Evolutionary conservation across 495 filamentous ascomycete genomes (phyloP).

Genomic region (Bombardia bombarda): DNA sequence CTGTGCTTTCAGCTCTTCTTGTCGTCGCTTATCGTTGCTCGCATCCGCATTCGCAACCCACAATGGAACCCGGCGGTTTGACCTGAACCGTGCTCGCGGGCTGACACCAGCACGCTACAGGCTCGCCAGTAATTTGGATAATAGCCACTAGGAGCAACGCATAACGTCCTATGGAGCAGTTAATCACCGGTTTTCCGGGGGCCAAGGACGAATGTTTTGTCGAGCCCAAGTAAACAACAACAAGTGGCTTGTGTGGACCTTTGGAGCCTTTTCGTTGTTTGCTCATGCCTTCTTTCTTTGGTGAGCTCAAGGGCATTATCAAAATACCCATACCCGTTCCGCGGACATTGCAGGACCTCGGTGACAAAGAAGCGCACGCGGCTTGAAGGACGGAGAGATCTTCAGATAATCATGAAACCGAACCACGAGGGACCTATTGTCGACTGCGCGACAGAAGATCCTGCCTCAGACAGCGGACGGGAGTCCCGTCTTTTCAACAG

Average conservation of each 20-base stretch:
- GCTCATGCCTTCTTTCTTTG: too few species aligned
- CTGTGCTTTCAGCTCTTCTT: neutral
- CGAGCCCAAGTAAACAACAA: constrained; percentile 11
- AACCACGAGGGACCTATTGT: neutral
- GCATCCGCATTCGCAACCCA: constrained; percentile 5
- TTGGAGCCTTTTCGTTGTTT: too few species aligned
- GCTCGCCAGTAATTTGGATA: constrained; percentile 18
- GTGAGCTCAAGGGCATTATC: neutral
- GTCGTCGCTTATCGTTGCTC: too few species aligned
- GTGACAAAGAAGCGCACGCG: neutral
- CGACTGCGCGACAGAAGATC: neutral
- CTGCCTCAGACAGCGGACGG: neutral
- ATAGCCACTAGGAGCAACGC: constrained; percentile 16
- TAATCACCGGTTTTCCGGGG: constrained; percentile 14
- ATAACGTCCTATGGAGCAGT: constrained; percentile 2
- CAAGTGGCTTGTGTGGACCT: neutral
- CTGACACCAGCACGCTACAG: constrained; percentile 13
- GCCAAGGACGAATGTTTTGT: neutral
- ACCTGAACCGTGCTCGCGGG: constrained; percentile 9
- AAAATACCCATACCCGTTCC: neutral
- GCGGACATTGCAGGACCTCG: neutral
- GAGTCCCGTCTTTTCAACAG: neutral
- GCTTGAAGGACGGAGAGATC: neutral
- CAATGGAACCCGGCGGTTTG: constrained; percentile 1
- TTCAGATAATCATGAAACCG: too few species aligned